Base-by-base conservation (phyloP, 2,329 filamentous ascomycete genomes). In the Cladosporium sp. region DNA sequence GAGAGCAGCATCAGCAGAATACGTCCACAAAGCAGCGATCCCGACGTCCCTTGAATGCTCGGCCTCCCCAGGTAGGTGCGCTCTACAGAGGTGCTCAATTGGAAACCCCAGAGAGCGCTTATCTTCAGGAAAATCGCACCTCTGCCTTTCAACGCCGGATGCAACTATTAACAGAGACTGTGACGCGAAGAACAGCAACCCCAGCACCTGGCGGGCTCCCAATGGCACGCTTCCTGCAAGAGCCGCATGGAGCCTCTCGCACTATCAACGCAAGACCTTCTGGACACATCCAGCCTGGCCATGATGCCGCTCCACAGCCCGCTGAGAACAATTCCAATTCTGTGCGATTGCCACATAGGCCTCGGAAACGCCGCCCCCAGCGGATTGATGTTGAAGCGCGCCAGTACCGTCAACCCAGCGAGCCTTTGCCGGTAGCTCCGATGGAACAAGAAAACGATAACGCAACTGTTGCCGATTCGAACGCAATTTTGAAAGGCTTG, bases 341-440 rank as follows among this genome's bases (percentile, higher is more conserved):
- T 27, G 22, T 9, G 5, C 9, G 5, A 27, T 5, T 4, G 9
- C 22, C 4, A 27, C 63, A 57, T 50, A 51, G 60, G 50, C 51
- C 51, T 15, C 61, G 65, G 9, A 71, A 71, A 47, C 52, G 56
- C 30, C 53, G 37, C n/a, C 70, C 78, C 13, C 69, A 61, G 18
- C 70, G 73, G 38, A 48, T 82, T 20, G 72, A 80, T 58, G 57
- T 73, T 7, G 71, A 76, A 50, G 58, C 68, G 2, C 61, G 69
- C 40, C 68, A 74, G 43, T 75, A 73, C 56, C 69, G 75, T 47
- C 74, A 76, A 54, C 69, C 71, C 29, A 68, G 69, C 43, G 62
- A 67, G 45, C 58, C 59, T 4, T 22, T 64, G 7, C 68, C 70
- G 7, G 22, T 44, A 8, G 40, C 32, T 32, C 27, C 43, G 9